These are phyloP conservation scores for Pseudogymnoascus sp. DNA, from an alignment of 2,329 filamentous ascomycete species.

Conservation along the genomic window DNA sequence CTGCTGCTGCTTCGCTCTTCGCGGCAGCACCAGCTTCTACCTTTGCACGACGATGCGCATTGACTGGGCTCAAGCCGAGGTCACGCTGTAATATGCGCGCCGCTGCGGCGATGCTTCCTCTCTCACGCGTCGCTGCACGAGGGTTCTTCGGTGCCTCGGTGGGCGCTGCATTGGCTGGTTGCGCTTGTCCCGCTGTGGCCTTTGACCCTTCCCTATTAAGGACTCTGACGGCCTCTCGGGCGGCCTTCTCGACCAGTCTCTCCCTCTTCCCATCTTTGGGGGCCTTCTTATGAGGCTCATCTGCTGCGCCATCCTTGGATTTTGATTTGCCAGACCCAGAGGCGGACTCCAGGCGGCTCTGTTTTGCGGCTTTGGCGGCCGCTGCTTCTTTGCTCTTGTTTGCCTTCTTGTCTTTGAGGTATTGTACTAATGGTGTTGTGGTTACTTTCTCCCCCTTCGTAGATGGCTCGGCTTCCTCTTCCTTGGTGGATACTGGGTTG, in stretches of 20 bases:
- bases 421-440: constrained; percentile 84
- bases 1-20: constrained; percentile 24
- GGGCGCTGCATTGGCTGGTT: constrained; percentile 32
- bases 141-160: constrained; percentile 46
- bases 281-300: constrained; percentile 45
- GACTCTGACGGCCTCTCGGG: constrained; percentile 56
- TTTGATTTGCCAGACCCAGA: constrained; percentile 41
- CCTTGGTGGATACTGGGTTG: constrained; percentile 49
- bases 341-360: constrained; percentile 45
- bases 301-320: constrained; percentile 18
- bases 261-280: constrained; percentile 56
- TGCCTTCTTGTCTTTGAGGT: constrained; percentile 84
- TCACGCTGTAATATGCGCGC: constrained; percentile 60
- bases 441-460: constrained; percentile 51
- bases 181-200: constrained; percentile 38
- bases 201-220: constrained; percentile 52
- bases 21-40: constrained; percentile 37
- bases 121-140: constrained; percentile 37
- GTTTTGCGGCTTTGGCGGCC: constrained; percentile 48
- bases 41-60: constrained; percentile 53
- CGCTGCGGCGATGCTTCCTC: constrained; percentile 49
- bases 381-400: constrained; percentile 55
- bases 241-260: constrained; percentile 54
- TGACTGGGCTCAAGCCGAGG: constrained; percentile 55
- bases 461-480: constrained; percentile 37